Evolutionary conservation across 2,329 filamentous ascomycete species (phyloP), one percentile per base, ranked within the genome.

Genomic region (Ophiostoma ulmi): DNA sequence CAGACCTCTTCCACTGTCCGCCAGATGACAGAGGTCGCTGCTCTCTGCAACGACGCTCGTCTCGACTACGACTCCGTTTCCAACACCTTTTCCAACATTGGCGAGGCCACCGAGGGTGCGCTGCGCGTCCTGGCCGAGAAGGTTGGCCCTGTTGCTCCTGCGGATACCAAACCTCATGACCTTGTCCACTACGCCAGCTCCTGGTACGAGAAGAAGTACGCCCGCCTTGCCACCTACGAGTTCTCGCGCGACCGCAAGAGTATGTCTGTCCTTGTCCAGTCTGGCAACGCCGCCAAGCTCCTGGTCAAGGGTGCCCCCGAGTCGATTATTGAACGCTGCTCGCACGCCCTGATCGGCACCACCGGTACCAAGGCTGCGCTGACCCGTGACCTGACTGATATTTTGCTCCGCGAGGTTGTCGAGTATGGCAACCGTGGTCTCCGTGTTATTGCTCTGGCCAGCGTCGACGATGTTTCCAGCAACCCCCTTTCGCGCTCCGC

Each of bases 161-260:
- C 78, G 7, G 81, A 82, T 75, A 82, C 81, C 72, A 79, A 81
- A 65, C 84, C 83, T n/a, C 81, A 85, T 72, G 85, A 93, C 74
- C 87, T 88, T 74, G 85, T 95, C 58, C 91, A 98, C 81, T 87
- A 90, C 76, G 89, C 93, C 72, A 98, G 93, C 83, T 86, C 89
- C 74, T 89, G 90, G 81, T 97, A 97, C 79, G 94, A 97, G 81
- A 85, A 88, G 75, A 86, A 87, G 75, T 87, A 90, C 68, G 88
- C 88, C 69, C 88, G 91, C 61, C 85, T 97, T 71, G 90, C 94
- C 10, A 97, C 93, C 13, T 99, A 93, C 76, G 95, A 99, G 79
- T 99, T 99, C 81, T 98, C 95, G 1, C 90, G 95, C 76, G 95
- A 99, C 80, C 89, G 95, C 73, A 99, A 99, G 87, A 98, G 94